Base-by-base conservation (phyloP, 176 grass and related monocot genomes). In the Panicum miliaceum region DNA sequence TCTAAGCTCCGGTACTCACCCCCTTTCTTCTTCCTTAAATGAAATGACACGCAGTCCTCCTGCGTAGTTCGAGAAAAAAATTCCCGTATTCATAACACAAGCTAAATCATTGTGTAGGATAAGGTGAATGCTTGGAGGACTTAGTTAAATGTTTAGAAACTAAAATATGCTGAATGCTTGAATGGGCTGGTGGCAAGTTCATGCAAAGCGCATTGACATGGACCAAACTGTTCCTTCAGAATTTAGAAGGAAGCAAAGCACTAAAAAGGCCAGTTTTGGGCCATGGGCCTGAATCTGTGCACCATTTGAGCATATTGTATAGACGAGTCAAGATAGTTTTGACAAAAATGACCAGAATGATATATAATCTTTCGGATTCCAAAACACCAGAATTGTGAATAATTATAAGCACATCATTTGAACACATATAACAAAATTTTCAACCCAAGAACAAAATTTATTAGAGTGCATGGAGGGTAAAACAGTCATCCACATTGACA, bases 211-310 rank as follows among this genome's bases (percentile, higher is more conserved):
- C 36, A 77, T 64, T 81, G 45, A 64, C 11, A 57, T 81, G 56
- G 54, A 35, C 67, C 56, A 59, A 77, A 64, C 22, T 51, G 12
- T 50, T 73, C 29, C 38, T 64, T 47, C 73, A 84, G 54, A 19
- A 64, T 89, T 51, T 51, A 52, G 52, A 80, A 75, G 45, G 35
- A 88, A 82, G 19, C 29, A 3, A 36, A n/a, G 15, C 20, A 71
- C 27, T 77, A 71, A 77, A 40, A 82, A 61, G 67, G 23, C 52
- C 73, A 78, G 58, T 57, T 15, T 50, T 68, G 67, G 57, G 68
- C 71, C 58, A 68, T 90, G 84, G 84, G 57, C 84, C 56, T 86
- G 25, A 84, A 68, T 18, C 19, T 59, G 18, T 56, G 15, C 58
- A 81, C 47, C 45, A 72, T 77, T 65, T 71, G 46, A 73, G 26